Evolutionary conservation across 441 rosid species (phyloP).

Genomic region (Pelargonium fulgidum): DNA sequence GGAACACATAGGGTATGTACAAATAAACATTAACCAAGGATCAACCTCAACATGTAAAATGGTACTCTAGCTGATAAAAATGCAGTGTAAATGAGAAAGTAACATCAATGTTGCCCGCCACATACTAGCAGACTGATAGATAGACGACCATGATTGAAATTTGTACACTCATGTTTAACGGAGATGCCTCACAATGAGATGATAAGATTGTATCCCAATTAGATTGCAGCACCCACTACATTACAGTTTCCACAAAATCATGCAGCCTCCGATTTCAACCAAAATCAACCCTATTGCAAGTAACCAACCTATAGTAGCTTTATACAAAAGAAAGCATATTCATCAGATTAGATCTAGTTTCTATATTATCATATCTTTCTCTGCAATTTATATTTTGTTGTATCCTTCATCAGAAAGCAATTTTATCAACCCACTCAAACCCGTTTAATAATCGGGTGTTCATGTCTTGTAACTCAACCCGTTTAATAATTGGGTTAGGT

Average conservation of each 20-base stretch:
- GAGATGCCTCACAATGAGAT: neutral
- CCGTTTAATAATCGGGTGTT: too few species aligned
- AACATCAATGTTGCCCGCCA: neutral
- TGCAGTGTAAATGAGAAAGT: constrained; percentile 1
- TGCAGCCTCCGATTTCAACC: neutral
- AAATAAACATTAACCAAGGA: constrained; percentile 3
- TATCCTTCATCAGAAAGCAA: neutral
- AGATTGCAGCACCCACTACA: neutral
- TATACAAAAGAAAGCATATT: neutral
- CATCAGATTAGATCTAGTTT: neutral
- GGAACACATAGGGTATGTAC: neutral
- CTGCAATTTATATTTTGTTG: neutral
- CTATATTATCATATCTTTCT: neutral
- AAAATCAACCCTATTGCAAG: neutral
- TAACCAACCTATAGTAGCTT: neutral
- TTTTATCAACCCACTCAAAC: too few species aligned
- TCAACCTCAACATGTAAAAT: neutral
- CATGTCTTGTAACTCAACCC: too few species aligned
- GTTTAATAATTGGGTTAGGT: too few species aligned
- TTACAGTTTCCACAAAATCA: neutral
- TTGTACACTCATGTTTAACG: neutral
- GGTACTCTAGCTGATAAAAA: constrained; percentile 4
- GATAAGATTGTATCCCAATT: neutral
- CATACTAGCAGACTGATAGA: constrained; percentile 7
- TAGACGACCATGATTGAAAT: neutral